These are phyloP conservation scores for Lactarius hatsudake DNA, from an alignment of 768 basidiomycete genomes.

Conservation along the genomic window DNA sequence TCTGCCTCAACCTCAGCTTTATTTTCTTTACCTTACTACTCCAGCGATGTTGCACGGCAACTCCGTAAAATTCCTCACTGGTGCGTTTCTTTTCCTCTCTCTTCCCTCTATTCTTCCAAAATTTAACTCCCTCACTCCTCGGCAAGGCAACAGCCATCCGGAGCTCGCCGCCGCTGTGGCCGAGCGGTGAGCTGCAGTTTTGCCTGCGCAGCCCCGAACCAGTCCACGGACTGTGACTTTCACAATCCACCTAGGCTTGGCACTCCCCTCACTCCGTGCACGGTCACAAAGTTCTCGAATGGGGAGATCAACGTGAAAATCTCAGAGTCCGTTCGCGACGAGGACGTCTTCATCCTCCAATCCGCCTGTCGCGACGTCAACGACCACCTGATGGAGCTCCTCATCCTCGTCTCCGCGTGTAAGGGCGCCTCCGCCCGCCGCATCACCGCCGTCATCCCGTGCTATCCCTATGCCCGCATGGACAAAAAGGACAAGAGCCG, in stretches of 20 bases:
- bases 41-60: conserved; percentile 66
- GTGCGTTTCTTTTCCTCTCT: conserved; percentile 39
- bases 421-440: conserved; percentile 93
- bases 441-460: conserved; percentile 97
- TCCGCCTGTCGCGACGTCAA: conserved; percentile 87
- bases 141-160: conserved; percentile 91
- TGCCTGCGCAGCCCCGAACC: conserved; percentile 33
- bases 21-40: background rate
- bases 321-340: conserved; percentile 91
- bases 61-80: conserved; percentile 71
- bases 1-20: background rate
- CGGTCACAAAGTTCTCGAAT: conserved; percentile 88
- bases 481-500: conserved; percentile 98
- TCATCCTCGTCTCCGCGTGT: conserved; percentile 97
- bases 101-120: conserved; percentile 21
- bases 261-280: conserved; percentile 80
- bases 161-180: conserved; percentile 94
- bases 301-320: conserved; percentile 97
- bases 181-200: conserved; percentile 81
- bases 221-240: conserved; percentile 51
- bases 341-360: conserved; percentile 99
- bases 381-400: conserved; percentile 97
- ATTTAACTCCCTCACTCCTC: conserved; percentile 21
- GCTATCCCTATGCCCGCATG: conserved; percentile 94
- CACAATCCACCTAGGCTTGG: conserved; percentile 64